Evolutionary conservation across 2,329 filamentous ascomycete genomes (phyloP), one percentile per base, ranked within the genome.

Genomic region (Didymella exigua): DNA sequence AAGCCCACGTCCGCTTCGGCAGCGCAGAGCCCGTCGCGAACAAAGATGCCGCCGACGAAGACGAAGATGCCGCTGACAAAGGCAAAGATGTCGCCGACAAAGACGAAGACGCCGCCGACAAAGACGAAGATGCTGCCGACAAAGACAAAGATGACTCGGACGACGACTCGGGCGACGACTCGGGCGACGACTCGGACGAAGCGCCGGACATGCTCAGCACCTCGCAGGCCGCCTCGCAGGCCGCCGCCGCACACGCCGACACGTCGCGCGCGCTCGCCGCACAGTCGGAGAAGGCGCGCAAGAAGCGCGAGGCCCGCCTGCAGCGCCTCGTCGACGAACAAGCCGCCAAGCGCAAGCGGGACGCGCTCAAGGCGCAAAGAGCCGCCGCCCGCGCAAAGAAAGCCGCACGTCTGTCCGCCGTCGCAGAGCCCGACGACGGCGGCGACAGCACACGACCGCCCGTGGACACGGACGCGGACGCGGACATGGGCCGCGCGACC

Each of bases 191-290:
- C 58, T 72, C 72, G 0, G 74, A 75, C 50, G 73, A 75, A 56
- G 74, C 72, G 6, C 73, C 75, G n/a, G 75, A 76, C 45, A 63
- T 70, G 13, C 66, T 75, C 45, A 73, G 71, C 8, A 67, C 68
- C 18, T 67, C 67, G 1, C 61, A 67, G 5, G 74, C 73, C 5
- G 58, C 63, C 14, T 62, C 65, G 3, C 68, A 70, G 55, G 66
- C 66, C 11, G 62, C 65, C 37, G 66, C 68, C 7, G 56, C 64
- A 19, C 62, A 69, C 36, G 65, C 66, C 45, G 71, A 73, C 30
- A 66, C 73, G 2, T 49, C 54, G 10, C 70, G 68, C 18, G 74
- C 71, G 3, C 59, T 58, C 29, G 54, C 65, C 42, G 71, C 68
- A 2, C 66, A 71, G 38, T 60, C 69, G 55, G 65, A 63, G 24